Percentiles rank a stretch among this genome's conserved stretches.
Conservation (phyloP, 1,284 basidiomycete genomes). For the Baeospora myosura region DNA sequence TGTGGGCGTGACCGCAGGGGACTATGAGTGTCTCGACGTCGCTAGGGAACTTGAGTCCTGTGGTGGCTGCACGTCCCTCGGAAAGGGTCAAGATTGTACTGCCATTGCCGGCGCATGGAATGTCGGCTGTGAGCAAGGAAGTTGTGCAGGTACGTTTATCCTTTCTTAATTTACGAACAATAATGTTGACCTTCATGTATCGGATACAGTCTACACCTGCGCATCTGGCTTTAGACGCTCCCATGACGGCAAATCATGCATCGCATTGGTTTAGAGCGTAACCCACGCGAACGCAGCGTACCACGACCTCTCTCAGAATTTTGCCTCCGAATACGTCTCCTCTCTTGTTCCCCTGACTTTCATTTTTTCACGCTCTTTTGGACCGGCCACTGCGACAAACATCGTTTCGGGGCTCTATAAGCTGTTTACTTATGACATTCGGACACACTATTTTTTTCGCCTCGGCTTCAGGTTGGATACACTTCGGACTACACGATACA, state of each 20-base stretch:
- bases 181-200: conserved; percentile 8
- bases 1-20: conserved; percentile 28
- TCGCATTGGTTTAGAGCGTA: no score
- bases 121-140: conserved; percentile 58
- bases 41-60: conserved; percentile 53
- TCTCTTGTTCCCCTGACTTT: no score
- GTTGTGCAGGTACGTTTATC: conserved; percentile 44
- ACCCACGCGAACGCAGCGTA: no score
- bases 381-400: no score
- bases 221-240: conserved; percentile 44
- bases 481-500: no score
- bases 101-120: conserved; percentile 56
- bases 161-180: conserved; percentile 6
- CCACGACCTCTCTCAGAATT: no score
- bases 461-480: no score
- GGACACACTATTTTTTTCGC: no score
- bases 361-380: no score
- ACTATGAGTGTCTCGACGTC: conserved; percentile 61
- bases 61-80: conserved; percentile 63
- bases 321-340: no score
- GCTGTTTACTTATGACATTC: no score
- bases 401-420: no score
- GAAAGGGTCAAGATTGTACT: conserved; percentile 66
- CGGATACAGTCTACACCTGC: conserved; percentile 50
- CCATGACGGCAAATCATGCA: conserved; percentile 46